Evolutionary conservation across 306 rosid species (phyloP).

Genomic region (Amphicarpaea edgeworthii): DNA sequence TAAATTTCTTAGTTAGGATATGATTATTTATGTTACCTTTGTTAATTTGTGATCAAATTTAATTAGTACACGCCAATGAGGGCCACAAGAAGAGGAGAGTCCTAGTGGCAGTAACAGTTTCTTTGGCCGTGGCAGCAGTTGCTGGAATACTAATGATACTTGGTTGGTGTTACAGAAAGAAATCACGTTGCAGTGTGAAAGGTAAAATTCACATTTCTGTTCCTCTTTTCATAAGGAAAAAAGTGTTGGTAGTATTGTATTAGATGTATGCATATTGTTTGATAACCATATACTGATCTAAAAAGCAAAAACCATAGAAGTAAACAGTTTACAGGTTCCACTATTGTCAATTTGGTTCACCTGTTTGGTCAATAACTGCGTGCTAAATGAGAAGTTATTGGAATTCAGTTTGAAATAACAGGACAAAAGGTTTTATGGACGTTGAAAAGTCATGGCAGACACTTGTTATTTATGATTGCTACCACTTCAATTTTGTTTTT

Average conservation of each 20-base stretch:
- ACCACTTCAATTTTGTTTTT: neutral
- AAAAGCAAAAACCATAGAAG: neutral
- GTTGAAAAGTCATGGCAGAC: constrained; percentile 2
- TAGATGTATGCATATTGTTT: constrained; percentile 4
- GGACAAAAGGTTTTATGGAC: neutral
- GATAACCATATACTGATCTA: neutral
- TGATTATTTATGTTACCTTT: neutral
- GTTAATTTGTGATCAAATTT: constrained; percentile 35
- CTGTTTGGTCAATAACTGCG: neutral
- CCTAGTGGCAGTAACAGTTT: constrained; percentile 35
- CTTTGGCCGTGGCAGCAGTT: constrained; percentile 25
- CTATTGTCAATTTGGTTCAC: constrained; percentile 12
- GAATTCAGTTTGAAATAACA: neutral
- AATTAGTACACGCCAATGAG: constrained; percentile 28
- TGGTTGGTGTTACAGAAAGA: constrained; percentile 41
- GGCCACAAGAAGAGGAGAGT: constrained; percentile 46
- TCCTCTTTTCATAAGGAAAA: neutral
- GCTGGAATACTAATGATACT: constrained; percentile 28
- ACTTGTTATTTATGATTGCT: neutral
- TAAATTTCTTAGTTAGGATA: neutral
- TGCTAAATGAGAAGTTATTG: constrained; percentile 1
- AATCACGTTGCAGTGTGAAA: constrained; percentile 22
- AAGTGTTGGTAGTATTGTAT: neutral
- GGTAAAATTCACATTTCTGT: constrained; percentile 38
- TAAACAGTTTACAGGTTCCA: neutral